Evolutionary conservation across 2,329 filamentous ascomycete genomes (phyloP).

Genomic region (Tolypocladium capitatum): DNA sequence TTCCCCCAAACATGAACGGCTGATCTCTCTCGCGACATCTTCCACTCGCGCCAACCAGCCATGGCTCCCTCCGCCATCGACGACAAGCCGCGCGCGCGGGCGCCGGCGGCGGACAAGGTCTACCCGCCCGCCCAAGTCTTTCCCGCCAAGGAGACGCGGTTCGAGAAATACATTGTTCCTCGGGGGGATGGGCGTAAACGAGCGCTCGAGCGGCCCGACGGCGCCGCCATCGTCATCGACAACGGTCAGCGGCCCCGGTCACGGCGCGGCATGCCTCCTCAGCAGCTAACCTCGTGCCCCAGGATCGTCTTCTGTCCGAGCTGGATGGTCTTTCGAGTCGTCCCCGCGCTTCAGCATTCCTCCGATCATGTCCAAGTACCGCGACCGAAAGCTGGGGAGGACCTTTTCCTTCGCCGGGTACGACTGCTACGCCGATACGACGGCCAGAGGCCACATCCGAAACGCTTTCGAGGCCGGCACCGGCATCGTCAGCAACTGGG

Average conservation of each 20-base stretch:
- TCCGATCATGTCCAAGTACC: slow-evolving; percentile 88
- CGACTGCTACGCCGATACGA: slow-evolving; percentile 91
- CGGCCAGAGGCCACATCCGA: slow-evolving; percentile 77
- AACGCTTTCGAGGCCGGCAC: slow-evolving; percentile 84
- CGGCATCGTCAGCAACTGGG: slow-evolving; percentile 92
- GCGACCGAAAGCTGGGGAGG: slow-evolving; percentile 83
- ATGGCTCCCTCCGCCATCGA: slow-evolving; percentile 44
- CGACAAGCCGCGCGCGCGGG: slow-evolving; percentile 22
- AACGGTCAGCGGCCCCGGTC: slow-evolving; percentile 53
- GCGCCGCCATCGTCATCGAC: slow-evolving; percentile 86
- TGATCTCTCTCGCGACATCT: not conserved
- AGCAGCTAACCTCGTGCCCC: slow-evolving; percentile 6
- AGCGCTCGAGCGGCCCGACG: slow-evolving; percentile 44
- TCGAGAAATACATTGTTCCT: slow-evolving; percentile 40
- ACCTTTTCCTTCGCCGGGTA: slow-evolving; percentile 85
- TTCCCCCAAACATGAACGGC: not conserved
- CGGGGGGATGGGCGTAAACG: slow-evolving; percentile 56
- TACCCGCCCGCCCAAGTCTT: slow-evolving; percentile 44
- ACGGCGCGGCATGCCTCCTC: not conserved
- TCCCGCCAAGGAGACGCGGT: slow-evolving; percentile 47
- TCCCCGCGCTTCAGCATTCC: slow-evolving; percentile 69
- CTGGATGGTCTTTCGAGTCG: slow-evolving; percentile 89
- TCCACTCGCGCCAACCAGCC: slow-evolving; percentile 5
- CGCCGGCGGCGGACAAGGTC: slow-evolving; percentile 23
- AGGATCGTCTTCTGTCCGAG: slow-evolving; percentile 83